Percentiles rank a stretch among this genome's conserved stretches.
These are phyloP conservation scores for Solanum corneliomulleri DNA, from an alignment of 257 asterid species.

Conservation along the genomic window DNA sequence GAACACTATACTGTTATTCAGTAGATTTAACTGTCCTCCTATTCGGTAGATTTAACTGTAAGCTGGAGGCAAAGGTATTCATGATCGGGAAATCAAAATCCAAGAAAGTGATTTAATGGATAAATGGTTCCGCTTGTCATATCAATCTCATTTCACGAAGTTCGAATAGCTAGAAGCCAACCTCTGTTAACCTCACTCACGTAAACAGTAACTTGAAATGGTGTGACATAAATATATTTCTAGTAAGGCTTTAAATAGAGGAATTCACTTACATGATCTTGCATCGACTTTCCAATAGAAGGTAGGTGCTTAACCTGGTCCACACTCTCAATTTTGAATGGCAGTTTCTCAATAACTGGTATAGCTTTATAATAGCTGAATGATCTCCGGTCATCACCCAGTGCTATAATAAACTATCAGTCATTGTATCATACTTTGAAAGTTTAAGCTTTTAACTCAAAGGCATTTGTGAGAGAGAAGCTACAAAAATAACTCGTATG, in stretches of 20 bases:
- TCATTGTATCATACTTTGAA: constrained; percentile 2
- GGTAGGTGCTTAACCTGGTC: constrained; percentile 84
- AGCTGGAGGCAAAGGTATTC: background rate
- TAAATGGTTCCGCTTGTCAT: background rate
- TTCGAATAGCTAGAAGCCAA: background rate
- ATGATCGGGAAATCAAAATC: background rate
- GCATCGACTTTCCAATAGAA: constrained; percentile 82
- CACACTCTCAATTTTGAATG: constrained; percentile 67
- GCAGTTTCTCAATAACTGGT: constrained; percentile 82
- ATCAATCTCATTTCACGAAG: background rate
- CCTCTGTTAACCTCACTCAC: background rate
- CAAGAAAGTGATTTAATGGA: background rate
- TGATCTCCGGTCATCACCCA: constrained; percentile 93
- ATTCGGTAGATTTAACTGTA: background rate
- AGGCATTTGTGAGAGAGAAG: background rate
- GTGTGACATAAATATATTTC: background rate
- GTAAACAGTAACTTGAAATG: background rate
- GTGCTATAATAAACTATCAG: constrained; percentile 37
- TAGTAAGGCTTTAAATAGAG: background rate
- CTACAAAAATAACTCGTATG: background rate
- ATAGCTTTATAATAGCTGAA: constrained; percentile 92
- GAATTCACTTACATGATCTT: constrained; percentile 66
- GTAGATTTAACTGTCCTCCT: background rate
- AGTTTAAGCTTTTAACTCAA: background rate
- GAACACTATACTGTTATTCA: background rate